Evolutionary conservation across 331 rosid genomes (phyloP), one percentile per base, ranked within the genome.

Genomic region (Quercus phellos): DNA sequence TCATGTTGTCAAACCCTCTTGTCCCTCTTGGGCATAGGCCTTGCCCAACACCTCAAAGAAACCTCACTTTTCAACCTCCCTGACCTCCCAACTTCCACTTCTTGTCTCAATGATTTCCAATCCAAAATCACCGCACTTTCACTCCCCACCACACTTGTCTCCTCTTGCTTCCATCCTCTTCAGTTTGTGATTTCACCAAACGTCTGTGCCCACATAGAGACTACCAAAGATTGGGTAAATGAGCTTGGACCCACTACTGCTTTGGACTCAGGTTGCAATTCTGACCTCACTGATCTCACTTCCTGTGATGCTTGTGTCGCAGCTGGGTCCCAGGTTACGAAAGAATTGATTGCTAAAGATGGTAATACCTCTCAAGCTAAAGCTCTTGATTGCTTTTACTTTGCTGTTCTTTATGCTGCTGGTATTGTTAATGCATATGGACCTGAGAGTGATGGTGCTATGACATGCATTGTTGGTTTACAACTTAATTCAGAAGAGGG

Each of bases 371-470:
- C 99, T 34, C 92, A 90, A 75, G 55, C 83, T 29, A 58, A 1
- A 61, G 26, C 26, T 24, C 26, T 24, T 24, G 85, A 84, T 70
- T 94, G 99, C 70, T 94, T 85, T 81, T 84, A 82, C 78, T 92
- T 76, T 54, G 29, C 88, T 6, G 18, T 88, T 66, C 85, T 92
- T 35, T 94, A 94, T 85, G 90, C 92, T 78, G 97, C 98, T 81
- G 99, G 94, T 42, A 66, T 94, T 43, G 91, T 86, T 10, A 94
- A 94, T 74, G 82, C 80, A 50, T 29, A 73, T 76, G 98, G 97
- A 18, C 98, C 98, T 35, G 83, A 87, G 66, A 89, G 98, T 46
- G 11, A 55, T 19, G 86, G 96, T 64, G 90, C 74, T 68, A 26
- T 83, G 73, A 63, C 82, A n/a, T 94, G 97, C 32, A 73, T 87